Base-by-base conservation (phyloP, 2,329 filamentous ascomycete genomes). In the Penicillium sp. region DNA sequence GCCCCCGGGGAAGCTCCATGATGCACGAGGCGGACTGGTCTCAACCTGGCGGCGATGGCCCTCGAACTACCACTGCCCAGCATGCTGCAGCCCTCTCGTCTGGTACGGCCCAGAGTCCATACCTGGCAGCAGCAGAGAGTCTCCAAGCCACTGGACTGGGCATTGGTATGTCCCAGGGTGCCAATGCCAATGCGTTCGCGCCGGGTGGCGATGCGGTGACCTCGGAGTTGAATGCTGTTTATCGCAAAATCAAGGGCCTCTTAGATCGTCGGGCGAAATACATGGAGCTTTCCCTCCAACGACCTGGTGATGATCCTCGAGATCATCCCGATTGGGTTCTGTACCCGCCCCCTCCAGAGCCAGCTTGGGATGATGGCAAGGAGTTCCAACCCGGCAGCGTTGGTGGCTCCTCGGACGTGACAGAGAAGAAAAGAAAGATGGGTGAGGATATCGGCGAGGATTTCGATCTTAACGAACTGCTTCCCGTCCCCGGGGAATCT, bases 401-500 rank as follows among this genome's bases (percentile, higher is more conserved):
- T 46, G 56, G 68, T 51, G 63, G 69, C 46, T 50, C 60, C 54
- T 68, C 73, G 3, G 82, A 80, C 52, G 69, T 76, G 41, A 75
- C 78, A 21, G 74, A 77, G 7, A 87, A 84, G 65, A 86, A 75
- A 60, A 84, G 93, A 62, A 97, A 97, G 71, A 89, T 90, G 61
- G 93, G 93, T 3, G 84, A 93, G 61, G 85, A 96, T 66, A 91
- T 97, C 64, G 94, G 94, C 9, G 90, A 92, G 66, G 93, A 97
- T 69, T 99, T 99, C 67, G 82, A 90, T 54, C 83, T 96, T 68
- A 82, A 87, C 1, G 90, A 96, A 59, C 69, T 90, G 26, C 70
- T 89, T 46, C 91, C 92, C 0, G 74, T 96, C 1, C 91, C 93
- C 0, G 82, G 78, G 3, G 70, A 83, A 23, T 86, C 87, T 39